These are phyloP conservation scores for Lolium multiflorum DNA, from an alignment of 176 grass and related monocot species.

Conservation along the genomic window DNA sequence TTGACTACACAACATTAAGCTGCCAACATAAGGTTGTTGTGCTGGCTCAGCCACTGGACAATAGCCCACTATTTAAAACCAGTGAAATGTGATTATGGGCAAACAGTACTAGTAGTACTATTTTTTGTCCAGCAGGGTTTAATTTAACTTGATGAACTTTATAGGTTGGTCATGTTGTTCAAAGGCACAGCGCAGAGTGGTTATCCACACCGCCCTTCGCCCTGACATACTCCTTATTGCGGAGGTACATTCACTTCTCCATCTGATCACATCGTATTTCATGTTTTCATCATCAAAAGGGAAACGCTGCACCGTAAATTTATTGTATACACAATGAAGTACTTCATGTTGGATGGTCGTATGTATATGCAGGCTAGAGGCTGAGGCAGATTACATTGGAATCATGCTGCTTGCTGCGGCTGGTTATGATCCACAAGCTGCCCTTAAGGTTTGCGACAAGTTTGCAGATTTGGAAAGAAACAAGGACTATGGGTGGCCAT, in stretches of 20 bases:
- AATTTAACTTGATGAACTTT: not conserved
- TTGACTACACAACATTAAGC: no score
- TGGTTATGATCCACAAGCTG: constrained; percentile 6
- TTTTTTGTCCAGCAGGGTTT: not conserved
- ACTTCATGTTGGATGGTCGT: not conserved
- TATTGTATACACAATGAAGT: not conserved
- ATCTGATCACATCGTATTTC: not conserved
- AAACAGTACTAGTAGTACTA: not conserved
- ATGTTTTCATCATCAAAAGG: not conserved
- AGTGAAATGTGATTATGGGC: not conserved
- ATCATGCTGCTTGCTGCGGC: constrained; percentile 21
- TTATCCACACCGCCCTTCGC: not conserved
- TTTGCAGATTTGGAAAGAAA: constrained; percentile 1
- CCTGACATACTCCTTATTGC: not conserved
- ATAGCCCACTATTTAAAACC: no score
- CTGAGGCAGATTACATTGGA: constrained; percentile 24
- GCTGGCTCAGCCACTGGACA: no score
- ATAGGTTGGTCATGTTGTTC: constrained; percentile 23
- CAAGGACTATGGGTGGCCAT: not conserved
- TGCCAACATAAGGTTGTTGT: no score
- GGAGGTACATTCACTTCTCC: not conserved
- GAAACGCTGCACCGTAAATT: not conserved
- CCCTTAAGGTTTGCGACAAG: not conserved
- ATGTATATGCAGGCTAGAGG: not conserved
- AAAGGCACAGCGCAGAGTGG: not conserved